Base-by-base conservation (phyloP, 768 basidiomycete species). In the Lactifluus hygrophoroides region DNA sequence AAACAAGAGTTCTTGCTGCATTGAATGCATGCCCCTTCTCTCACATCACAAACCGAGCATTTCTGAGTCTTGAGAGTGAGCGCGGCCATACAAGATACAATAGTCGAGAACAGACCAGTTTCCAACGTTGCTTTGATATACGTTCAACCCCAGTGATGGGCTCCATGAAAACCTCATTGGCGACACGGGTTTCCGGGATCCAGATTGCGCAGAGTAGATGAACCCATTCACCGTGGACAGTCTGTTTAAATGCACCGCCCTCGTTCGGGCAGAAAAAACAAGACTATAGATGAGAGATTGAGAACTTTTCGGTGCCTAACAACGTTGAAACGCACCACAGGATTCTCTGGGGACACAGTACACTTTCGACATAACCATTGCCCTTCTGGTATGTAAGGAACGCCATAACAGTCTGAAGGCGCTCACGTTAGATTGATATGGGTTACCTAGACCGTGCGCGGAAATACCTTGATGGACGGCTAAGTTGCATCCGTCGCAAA, bases 331-430 rank as follows among this genome's bases (percentile, higher is more conserved):
- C 90, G 63, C 68, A 94, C 94, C 60, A 99, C 96, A 14, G 94
- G 92, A 65, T 85, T 89, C 71, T 97, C 95, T 0, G 96, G 96
- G 1, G 93, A 95, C 10, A 98, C 94, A 0, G 94, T 97, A 67
- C 96, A 99, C 72, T 99, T 99, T 46, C 96, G 77, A 70, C 96
- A 99, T 34, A 99, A 81, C 96, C 96, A 99, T 70, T 99, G 96
- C 1, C 96, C 96, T 74, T 99, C 96, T 0, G 96, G 96, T 58
- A 99, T 97, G 69, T 99, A 99, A 11, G 96, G 96, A 2, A 99
- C 93, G 19, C 96, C 96, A 67, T 99, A 99, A 68, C 96, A 99
- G 69, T 99, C 96, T 96, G 63, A 3, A 30, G 7, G 32, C 46
- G 21, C 27, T 7, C 6, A 11, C 0, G n/a, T 44, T 58, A 27